Evolutionary conservation across 768 basidiomycete genomes (phyloP).

Genomic region (Sarcodon sp.): DNA sequence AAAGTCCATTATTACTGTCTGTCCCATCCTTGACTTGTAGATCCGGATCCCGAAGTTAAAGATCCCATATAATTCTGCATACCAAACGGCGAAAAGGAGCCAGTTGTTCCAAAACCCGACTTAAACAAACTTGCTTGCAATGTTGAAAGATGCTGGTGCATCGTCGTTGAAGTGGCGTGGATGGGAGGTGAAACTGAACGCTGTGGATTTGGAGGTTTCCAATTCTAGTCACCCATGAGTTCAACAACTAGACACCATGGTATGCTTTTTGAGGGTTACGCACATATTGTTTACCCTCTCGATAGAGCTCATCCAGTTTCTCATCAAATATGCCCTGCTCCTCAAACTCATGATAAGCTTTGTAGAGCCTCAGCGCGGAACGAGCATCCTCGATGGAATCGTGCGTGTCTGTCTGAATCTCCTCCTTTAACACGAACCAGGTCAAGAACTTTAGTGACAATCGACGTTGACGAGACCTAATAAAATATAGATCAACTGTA

Average conservation of each 20-base stretch:
- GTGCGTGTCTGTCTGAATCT: slow-evolving; percentile 89
- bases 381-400: slow-evolving; percentile 98
- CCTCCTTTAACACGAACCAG: slow-evolving; percentile 85
- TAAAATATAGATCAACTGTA: slow-evolving; percentile 93
- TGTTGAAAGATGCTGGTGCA: too few species aligned
- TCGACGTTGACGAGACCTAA: slow-evolving; percentile 70
- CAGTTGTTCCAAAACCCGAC: too few species aligned
- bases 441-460: slow-evolving; percentile 87
- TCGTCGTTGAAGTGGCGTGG: neutral
- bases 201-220: slow-evolving; percentile 7
- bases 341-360: slow-evolving; percentile 68
- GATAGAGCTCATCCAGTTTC: slow-evolving; percentile 77
- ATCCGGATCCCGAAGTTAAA: too few species aligned
- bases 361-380: slow-evolving; percentile 76
- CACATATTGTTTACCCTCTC: slow-evolving; percentile 65
- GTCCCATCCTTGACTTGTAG: too few species aligned
- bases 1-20: too few species aligned
- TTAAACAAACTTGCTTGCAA: too few species aligned
- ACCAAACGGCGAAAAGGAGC: too few species aligned
- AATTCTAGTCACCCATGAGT: slow-evolving; percentile 4
- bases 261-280: slow-evolving; percentile 13
- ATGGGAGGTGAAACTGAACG: neutral
- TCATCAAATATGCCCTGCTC: slow-evolving; percentile 69
- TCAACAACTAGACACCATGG: neutral
- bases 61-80: too few species aligned